Evolutionary conservation across 495 filamentous ascomycete genomes (phyloP).

Genomic region (Xylaria castorea): DNA sequence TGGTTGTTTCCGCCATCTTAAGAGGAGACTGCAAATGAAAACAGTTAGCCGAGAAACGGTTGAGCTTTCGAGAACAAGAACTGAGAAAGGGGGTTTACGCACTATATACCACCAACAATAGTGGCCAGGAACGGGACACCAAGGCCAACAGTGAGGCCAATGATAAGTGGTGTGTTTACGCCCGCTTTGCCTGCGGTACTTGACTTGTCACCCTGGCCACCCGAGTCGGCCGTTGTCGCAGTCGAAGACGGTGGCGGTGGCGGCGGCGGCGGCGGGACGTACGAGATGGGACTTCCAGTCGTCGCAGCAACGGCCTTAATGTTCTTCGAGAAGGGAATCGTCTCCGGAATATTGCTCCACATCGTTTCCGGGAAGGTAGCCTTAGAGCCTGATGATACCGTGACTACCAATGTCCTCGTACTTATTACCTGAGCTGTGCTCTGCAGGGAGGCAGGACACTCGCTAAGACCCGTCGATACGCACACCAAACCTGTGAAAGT

Average conservation of each 20-base stretch:
- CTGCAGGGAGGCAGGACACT: conserved; percentile 56
- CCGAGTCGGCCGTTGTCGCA: conserved; percentile 23
- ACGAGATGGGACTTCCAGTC: conserved; percentile 44
- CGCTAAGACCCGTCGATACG: conserved; percentile 44
- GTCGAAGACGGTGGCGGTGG: conserved; percentile 34
- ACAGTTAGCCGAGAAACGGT: background rate
- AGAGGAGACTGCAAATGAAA: conserved; percentile 27
- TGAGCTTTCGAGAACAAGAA: background rate
- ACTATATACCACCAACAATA: conserved; percentile 44
- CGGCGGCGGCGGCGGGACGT: conserved; percentile 37
- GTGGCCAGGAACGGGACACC: conserved; percentile 48
- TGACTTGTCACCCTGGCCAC: conserved; percentile 9
- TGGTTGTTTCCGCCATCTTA: conserved; percentile 29
- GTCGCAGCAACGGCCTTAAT: conserved; percentile 44
- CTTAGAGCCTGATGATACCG: conserved; percentile 45
- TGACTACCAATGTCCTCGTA: conserved; percentile 42
- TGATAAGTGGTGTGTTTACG: conserved; percentile 48
- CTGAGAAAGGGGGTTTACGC: conserved; percentile 33
- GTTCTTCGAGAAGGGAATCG: conserved; percentile 49
- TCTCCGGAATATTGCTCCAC: conserved; percentile 36
- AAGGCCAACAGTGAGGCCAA: conserved; percentile 52
- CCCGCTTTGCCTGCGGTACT: conserved; percentile 33
- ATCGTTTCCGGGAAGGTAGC: conserved; percentile 48
- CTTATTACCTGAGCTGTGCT: conserved; percentile 44
- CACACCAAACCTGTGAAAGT: conserved; percentile 50